These are phyloP conservation scores for Pinus tabuliformis DNA, from an alignment of 75 land plant species.

Conservation along the genomic window DNA sequence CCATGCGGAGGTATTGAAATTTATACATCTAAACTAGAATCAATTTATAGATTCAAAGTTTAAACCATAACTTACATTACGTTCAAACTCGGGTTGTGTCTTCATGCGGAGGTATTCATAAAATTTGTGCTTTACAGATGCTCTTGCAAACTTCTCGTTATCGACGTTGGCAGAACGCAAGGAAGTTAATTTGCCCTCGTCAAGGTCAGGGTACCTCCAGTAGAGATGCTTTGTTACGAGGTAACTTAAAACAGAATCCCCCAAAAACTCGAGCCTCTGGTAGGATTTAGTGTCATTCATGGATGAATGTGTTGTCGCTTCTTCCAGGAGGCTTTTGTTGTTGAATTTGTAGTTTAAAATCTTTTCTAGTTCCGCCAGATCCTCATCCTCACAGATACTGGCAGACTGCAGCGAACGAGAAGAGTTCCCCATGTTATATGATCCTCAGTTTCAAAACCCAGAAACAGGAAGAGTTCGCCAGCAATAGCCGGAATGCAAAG, in stretches of 20 bases:
- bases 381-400: no score
- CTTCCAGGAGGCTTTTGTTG: conserved; percentile 21
- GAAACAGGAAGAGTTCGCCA: no score
- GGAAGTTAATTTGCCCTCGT: conserved; percentile 30
- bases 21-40: no score
- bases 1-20: no score
- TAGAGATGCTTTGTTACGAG: conserved; percentile 32
- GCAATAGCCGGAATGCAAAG: no score
- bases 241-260: conserved; percentile 49
- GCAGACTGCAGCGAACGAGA: no score
- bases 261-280: conserved; percentile 52
- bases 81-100: conserved; percentile 12
- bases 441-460: no score
- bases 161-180: conserved; percentile 43
- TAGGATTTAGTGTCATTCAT: conserved; percentile 1
- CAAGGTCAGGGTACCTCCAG: conserved; percentile 22
- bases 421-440: no score
- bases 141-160: conserved; percentile 55
- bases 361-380: conserved; percentile 10
- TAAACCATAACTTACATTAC: conserved; percentile 18
- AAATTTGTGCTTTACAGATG: conserved; percentile 31
- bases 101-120: conserved; percentile 29
- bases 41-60: no score
- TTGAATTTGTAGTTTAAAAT: conserved; percentile 38
- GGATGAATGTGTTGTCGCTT: conserved; percentile 49